Percentiles rank a stretch among this genome's conserved stretches.
These are phyloP conservation scores for Oemleria cerasiformis DNA, from an alignment of 306 rosid genomes.

Conservation along the genomic window DNA sequence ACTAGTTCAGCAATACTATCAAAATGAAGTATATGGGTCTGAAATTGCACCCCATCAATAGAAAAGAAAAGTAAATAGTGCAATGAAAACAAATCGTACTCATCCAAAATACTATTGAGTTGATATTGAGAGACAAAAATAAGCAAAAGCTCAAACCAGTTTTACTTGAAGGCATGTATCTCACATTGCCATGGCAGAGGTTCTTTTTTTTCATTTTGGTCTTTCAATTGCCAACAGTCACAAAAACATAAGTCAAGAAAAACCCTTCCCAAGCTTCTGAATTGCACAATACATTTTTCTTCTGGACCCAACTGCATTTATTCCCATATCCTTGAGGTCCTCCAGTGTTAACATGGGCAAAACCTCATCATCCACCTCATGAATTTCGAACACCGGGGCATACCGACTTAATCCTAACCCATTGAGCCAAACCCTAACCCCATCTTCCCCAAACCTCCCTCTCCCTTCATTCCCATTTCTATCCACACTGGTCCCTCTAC, in stretches of 20 bases:
- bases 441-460: conserved; percentile 70
- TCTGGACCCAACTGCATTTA: conserved; percentile 79
- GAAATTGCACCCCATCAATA: conserved; percentile 36
- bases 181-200: conserved; percentile 54
- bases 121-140: conserved; percentile 24
- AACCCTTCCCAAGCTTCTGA: conserved; percentile 91
- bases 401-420: conserved; percentile 85
- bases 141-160: conserved; percentile 35
- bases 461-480: conserved; percentile 56
- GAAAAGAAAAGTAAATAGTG: conserved; percentile 26
- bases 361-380: conserved; percentile 93
- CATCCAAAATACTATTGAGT: conserved; percentile 41
- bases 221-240: conserved; percentile 23
- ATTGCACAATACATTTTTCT: conserved; percentile 86
- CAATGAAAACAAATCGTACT: conserved; percentile 32
- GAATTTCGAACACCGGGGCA: conserved; percentile 88
- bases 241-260: conserved; percentile 45
- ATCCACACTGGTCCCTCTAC: conserved; percentile 43
- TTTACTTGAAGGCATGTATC: conserved; percentile 37
- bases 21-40: conserved; percentile 29
- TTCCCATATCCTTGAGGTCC: conserved; percentile 96
- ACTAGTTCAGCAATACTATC: conserved; percentile 28
- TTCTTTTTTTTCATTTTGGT: conserved; percentile 1
- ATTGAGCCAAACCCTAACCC: conserved; percentile 86
- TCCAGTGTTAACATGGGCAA: conserved; percentile 81